A percentile compares a stretch with the other conserved stretches of the same genome.
Conservation (phyloP, 768 basidiomycete genomes). For the Collybia nuda region DNA sequence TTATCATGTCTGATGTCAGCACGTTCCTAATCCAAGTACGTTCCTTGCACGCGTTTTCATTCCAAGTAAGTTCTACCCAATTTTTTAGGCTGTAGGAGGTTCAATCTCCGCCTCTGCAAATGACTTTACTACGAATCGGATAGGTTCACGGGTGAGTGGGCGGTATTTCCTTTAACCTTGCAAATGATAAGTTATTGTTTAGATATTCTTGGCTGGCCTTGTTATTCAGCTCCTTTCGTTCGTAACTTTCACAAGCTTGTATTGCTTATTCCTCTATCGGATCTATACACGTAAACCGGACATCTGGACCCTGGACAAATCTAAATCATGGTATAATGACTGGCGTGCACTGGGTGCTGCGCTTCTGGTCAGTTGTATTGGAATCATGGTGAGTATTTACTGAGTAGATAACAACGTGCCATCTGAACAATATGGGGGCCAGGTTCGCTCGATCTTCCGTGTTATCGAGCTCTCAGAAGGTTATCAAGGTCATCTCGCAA, state of each 20-base stretch:
- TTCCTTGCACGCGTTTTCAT: background rate
- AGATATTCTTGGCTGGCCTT: constrained; percentile 60
- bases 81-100: too few relatives aligned
- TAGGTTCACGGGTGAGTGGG: constrained; percentile 36
- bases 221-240: constrained; percentile 56
- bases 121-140: constrained; percentile 19
- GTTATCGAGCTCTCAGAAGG: constrained; percentile 64
- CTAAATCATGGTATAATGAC: constrained; percentile 47
- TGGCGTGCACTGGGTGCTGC: constrained; percentile 59
- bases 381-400: constrained; percentile 69
- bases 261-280: constrained; percentile 46
- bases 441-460: constrained; percentile 68
- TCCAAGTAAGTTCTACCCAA: too few relatives aligned
- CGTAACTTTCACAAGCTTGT: constrained; percentile 44
- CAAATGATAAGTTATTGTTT: background rate
- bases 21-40: constrained; percentile 67
- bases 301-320: constrained; percentile 37
- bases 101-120: constrained; percentile 41
- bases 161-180: background rate
- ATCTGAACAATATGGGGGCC: background rate
- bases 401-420: constrained; percentile 16
- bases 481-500: constrained; percentile 55
- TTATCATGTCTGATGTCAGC: constrained; percentile 60
- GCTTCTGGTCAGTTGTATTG: constrained; percentile 54
- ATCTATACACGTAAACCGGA: constrained; percentile 39